Evolutionary conservation across 495 filamentous ascomycete genomes (phyloP), one percentile per base, ranked within the genome.

Genomic region (Xylaria cubensis): DNA sequence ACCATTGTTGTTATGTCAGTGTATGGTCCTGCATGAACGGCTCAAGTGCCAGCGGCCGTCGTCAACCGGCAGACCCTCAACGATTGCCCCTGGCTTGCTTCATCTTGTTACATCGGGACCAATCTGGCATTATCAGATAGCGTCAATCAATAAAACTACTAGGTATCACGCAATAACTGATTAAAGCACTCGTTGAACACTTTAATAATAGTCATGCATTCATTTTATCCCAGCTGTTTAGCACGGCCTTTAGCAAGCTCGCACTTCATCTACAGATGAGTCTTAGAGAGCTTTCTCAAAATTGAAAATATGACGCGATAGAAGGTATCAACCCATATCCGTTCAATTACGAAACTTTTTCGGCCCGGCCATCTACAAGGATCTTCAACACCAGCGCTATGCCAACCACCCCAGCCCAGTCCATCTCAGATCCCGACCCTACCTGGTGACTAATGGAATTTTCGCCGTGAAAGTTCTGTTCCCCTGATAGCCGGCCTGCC

Each of bases 11-110:
- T 50, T 50, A 13, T 56, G n/a, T 53, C 24, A 21, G 0, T 29
- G 42, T 46, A 26, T 67, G 7, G 62, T 15, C 42, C 42, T 53
- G 59, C 58, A 62, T 62, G 59, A 51, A 36, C 10, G 46, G 61
- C 59, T 64, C 69, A 71, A 71, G 59, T 71, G 69, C 9, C 61
- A 39, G 46, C 69, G 69, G 69, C 69, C 61, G 59, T 29, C 61
- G 50, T 53, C 68, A 70, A 63, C 68, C 68, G 69, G 34, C 69
- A 51, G 21, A 46, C 69, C 12, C 48, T 36, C 41, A 15, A 10
- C 0, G 8, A 15, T 9, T 5, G 4, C 44, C 64, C 29, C 19
- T 39, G 4, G 10, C 10, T 42, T 34, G 24, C 46, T 41, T 55
- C 46, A 12, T 19, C 19, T 0, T 42, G 10, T 21, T 36, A 34